Conservation (phyloP, 768 basidiomycete genomes). For the Suillus alpinus region DNA sequence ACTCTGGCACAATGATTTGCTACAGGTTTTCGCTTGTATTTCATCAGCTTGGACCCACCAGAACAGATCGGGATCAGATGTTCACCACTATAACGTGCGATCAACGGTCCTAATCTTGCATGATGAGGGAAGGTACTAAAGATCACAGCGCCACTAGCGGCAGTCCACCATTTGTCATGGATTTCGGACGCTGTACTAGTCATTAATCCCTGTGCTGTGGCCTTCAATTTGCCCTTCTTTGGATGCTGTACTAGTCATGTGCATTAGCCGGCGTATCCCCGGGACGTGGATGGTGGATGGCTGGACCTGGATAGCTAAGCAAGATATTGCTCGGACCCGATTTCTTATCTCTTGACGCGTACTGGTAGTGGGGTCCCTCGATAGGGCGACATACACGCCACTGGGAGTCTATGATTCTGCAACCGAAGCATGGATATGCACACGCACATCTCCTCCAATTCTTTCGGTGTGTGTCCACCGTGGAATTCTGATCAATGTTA, state of each 20-base stretch:
- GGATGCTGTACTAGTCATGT: background rate
- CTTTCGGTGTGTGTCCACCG: background rate
- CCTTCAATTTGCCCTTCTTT: background rate
- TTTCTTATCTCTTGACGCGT: background rate
- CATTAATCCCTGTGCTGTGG: background rate
- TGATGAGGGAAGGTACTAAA: background rate
- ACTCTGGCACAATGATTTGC: too few species aligned
- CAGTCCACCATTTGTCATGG: background rate
- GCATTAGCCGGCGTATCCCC: background rate
- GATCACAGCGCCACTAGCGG: background rate
- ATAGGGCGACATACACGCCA: background rate
- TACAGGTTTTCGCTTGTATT: background rate
- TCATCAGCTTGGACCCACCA: background rate
- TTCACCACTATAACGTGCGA: background rate
- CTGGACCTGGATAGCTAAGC: background rate
- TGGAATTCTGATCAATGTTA: background rate
- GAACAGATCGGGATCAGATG: background rate
- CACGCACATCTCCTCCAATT: background rate
- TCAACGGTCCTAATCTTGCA: background rate
- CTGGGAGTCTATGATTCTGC: background rate
- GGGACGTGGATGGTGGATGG: background rate
- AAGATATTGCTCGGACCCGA: background rate
- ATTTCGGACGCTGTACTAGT: background rate
- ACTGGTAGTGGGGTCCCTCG: background rate
- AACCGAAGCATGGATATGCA: background rate